These are phyloP conservation scores for Apiotrichum akiyoshidainum DNA, from an alignment of 1,284 basidiomycete genomes.

Conservation along the genomic window DNA sequence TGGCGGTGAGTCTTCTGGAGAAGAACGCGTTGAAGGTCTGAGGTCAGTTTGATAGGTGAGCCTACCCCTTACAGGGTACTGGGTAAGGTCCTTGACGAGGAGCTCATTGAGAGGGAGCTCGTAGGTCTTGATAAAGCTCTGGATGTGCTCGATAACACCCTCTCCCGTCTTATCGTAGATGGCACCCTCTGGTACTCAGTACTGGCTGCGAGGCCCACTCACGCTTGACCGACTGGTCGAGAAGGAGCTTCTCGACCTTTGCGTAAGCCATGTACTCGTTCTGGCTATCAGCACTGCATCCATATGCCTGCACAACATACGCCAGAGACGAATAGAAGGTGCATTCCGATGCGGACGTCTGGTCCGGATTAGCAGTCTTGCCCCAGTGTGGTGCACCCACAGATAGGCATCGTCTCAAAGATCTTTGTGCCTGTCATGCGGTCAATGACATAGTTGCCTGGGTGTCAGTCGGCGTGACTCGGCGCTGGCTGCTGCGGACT, in stretches of 20 bases:
- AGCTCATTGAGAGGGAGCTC: conserved; percentile 63
- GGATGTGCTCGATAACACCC: conserved; percentile 58
- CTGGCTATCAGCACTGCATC: conserved; percentile 42
- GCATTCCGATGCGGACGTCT: conserved; percentile 61
- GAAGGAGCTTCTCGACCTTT: conserved; percentile 62
- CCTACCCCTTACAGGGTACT: conserved; percentile 53
- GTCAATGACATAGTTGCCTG: conserved; percentile 66
- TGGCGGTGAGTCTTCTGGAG: conserved; percentile 63
- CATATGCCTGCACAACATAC: conserved; percentile 11
- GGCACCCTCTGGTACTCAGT: conserved; percentile 42
- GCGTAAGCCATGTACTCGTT: conserved; percentile 59
- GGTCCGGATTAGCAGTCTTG: background rate
- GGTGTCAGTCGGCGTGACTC: conserved; percentile 9
- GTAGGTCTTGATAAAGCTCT: conserved; percentile 72
- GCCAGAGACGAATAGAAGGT: conserved; percentile 61
- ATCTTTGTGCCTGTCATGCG: conserved; percentile 61
- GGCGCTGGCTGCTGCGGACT: too few species aligned
- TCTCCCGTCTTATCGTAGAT: conserved; percentile 49
- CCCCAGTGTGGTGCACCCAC: conserved; percentile 53
- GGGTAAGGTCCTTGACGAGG: conserved; percentile 60
- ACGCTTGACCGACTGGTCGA: conserved; percentile 65
- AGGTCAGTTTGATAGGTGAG: background rate
- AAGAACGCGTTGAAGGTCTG: conserved; percentile 80
- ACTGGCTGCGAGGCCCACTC: conserved; percentile 10
- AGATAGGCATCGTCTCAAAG: conserved; percentile 79